Evolutionary conservation across 2,329 filamentous ascomycete species (phyloP).

Genomic region (Basipetospora chlamydospora): DNA sequence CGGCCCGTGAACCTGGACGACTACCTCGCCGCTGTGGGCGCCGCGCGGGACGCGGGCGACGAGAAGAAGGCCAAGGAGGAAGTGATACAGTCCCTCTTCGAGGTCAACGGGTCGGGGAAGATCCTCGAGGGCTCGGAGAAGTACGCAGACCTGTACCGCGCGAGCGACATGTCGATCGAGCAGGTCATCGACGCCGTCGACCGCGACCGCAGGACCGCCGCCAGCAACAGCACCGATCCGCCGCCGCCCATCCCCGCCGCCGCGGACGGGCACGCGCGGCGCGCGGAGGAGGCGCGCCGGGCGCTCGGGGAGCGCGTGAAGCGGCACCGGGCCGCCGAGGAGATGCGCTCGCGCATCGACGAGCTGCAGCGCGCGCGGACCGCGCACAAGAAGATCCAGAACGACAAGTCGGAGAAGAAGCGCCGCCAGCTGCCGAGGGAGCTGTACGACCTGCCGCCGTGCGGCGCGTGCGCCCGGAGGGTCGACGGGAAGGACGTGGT

Average conservation of each 20-base stretch:
- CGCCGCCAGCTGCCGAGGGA: conserved; percentile 17
- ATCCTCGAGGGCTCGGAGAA: conserved; percentile 6
- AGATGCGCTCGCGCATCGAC: conserved; percentile 24
- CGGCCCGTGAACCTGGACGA: conserved; percentile 7
- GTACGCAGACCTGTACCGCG: conserved; percentile 8
- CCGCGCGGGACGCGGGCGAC: conserved; percentile 5
- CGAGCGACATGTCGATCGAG: conserved; percentile 9
- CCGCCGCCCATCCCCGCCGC: background rate
- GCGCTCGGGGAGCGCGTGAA: conserved; percentile 6
- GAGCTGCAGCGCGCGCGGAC: conserved; percentile 33
- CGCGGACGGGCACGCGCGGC: conserved; percentile 5
- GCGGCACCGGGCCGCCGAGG: conserved; percentile 15
- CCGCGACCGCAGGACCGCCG: conserved; percentile 16
- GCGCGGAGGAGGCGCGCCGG: conserved; percentile 7
- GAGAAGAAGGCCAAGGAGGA: conserved; percentile 6
- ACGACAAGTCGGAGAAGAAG: conserved; percentile 21
- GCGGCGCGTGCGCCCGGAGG: conserved; percentile 21
- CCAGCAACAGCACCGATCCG: conserved; percentile 9
- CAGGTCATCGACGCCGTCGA: conserved; percentile 16
- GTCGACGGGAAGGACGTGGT: conserved; percentile 22
- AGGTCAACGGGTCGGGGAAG: background rate
- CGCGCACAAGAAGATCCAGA: conserved; percentile 30
- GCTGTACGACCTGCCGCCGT: conserved; percentile 23
- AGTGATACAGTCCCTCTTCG: conserved; percentile 8
- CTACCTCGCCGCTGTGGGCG: conserved; percentile 4